Evolutionary conservation across 2,329 filamentous ascomycete species (phyloP), one percentile per base, ranked within the genome.

Genomic region (Grosmannia serpens): DNA sequence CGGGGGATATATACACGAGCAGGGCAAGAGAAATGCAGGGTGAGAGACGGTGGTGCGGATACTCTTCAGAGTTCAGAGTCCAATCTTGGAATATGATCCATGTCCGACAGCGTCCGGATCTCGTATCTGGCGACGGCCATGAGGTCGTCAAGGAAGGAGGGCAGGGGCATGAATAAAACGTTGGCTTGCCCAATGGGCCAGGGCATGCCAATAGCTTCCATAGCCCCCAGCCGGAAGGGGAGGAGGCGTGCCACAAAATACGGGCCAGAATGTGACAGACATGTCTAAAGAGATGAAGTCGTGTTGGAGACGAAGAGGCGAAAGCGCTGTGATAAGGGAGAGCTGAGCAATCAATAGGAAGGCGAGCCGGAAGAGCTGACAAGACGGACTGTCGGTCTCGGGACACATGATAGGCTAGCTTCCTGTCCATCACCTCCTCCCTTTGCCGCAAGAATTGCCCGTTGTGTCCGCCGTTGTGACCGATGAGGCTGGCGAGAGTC

Each of bases 401-500:
- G 35, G 15, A 17, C 17, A 2, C n/a, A n/a, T 44, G 20, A 22
- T 17, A 6, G 41, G 41, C 41, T 44, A n/a, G 17, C 17, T 35
- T 35, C 13, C 29, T 29, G 27, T 13, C 7, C 26, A n/a, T 61
- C 55, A 52, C 51, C 35, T 26, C 33, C n/a, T 31, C 31, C 22
- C 26, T 41, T 31, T 9, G 50, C 29, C 15, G 52, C 33, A 26
- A 53, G n/a, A 10, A 4, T 52, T 35, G 6, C n/a, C 22, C 8
- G 29, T 56, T 26, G 44, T n/a, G 49, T 20, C 15, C 10, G n/a
- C 15, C 27, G 17, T n/a, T 15, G 33, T 41, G 24, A 17, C 20
- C 13, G 35, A 15, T 58, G 62, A 64, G 38, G 60, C 59, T 66
- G 67, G 69, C 69, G 64, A 65, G 49, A 58, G 62, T n/a, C 59